These are phyloP conservation scores for Panellus pusillus DNA, from an alignment of 768 basidiomycete species.

Conservation along the genomic window DNA sequence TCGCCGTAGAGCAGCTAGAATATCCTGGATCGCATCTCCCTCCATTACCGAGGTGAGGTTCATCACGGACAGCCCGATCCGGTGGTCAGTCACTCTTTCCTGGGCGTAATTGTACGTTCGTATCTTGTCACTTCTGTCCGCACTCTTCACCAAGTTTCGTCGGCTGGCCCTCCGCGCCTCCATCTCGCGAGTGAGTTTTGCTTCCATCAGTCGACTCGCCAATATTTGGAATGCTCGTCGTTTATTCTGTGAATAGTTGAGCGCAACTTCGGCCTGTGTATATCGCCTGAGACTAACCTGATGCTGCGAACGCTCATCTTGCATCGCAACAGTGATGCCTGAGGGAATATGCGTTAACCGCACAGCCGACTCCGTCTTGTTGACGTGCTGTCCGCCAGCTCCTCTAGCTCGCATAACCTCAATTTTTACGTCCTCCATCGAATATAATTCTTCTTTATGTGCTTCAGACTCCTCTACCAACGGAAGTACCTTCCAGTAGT, in stretches of 20 bases:
- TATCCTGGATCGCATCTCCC: constrained; percentile 58
- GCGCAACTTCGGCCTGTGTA: background rate
- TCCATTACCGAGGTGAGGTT: constrained; percentile 67
- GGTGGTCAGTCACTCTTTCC: constrained; percentile 93
- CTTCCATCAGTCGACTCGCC: constrained; percentile 80
- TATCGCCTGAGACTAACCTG: constrained; percentile 49
- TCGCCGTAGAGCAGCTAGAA: constrained; percentile 57
- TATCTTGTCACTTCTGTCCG: constrained; percentile 92
- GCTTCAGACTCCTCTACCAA: constrained; percentile 65
- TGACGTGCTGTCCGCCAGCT: constrained; percentile 97
- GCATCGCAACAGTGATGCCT: constrained; percentile 95
- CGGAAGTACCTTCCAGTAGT: constrained; percentile 70
- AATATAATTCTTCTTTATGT: constrained; percentile 63
- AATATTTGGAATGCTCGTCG: constrained; percentile 93
- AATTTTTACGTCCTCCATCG: constrained; percentile 81
- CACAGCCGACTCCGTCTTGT: constrained; percentile 97
- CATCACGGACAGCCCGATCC: constrained; percentile 75
- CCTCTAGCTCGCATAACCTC: constrained; percentile 98
- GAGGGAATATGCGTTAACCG: constrained; percentile 91
- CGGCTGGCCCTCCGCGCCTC: constrained; percentile 69
- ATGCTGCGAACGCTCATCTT: constrained; percentile 96
- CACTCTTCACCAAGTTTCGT: constrained; percentile 72
- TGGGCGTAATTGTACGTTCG: constrained; percentile 95
- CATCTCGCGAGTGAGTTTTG: constrained; percentile 69
- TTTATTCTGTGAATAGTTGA: constrained; percentile 60